Base-by-base conservation (phyloP, 352 stramenopile genomes). In the Phytopythium helicoides region DNA sequence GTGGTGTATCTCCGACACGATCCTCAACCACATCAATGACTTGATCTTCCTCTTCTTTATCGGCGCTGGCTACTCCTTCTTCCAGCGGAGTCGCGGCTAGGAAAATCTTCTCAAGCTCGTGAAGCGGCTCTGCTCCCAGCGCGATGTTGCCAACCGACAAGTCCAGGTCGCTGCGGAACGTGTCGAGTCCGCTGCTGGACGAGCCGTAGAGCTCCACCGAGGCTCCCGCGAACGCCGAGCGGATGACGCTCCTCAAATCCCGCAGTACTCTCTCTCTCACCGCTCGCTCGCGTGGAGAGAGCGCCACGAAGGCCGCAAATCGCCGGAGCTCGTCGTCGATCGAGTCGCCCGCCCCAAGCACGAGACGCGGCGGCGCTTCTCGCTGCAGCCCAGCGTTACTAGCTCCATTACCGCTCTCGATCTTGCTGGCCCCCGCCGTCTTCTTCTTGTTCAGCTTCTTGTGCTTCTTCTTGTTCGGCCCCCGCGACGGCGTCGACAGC, bases 81-180 rank as follows among this genome's bases (percentile, higher is more conserved):
- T 49, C 53, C 23, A 33, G 5, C 9, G 28, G 53, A 51, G 11
- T 50, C 52, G 21, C 12, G 14, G 8, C 11, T 16, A 6, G 35
- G 35, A 47, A 22, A 12, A 28, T 25, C 9, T 33, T 33, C 28
- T 33, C 28, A 9, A 33, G 28, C 5, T 10, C 28, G 28, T 33
- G 28, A 33, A 33, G 28, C 28, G 28, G 28, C 9, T 41, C 36
- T 8, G 8, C 18, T 41, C 36, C 15, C 10, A 76, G 49, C 4
- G 54, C 51, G 8, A 86, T 61, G 53, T 85, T 80, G 14, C 81
- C 78, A 11, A 91, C 73, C 1, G 78, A 84, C 39, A 91, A 76
- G 52, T 91, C 81, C 44, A 91, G 33, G 44, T 91, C 81, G 55
- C 81, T 91, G 0, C 81, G 72, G 47, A 91, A 91, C 6, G 77